These are phyloP conservation scores for Dipteronia dyeriana DNA, from an alignment of 345 rosid species.

Conservation along the genomic window DNA sequence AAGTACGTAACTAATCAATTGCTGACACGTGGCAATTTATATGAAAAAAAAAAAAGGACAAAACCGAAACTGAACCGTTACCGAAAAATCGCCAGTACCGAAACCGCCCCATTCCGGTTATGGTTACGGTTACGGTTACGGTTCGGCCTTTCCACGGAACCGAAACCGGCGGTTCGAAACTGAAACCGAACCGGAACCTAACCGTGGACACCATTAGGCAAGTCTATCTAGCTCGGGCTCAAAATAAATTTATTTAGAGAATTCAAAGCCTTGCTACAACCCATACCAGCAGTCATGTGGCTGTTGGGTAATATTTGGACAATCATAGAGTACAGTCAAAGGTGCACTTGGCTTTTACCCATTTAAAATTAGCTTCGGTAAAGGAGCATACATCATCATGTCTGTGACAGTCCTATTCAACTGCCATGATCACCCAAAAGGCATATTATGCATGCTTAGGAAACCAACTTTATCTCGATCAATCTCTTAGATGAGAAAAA, in stretches of 20 bases:
- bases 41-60: too few relatives aligned
- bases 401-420: neutral
- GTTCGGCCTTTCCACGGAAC: too few relatives aligned
- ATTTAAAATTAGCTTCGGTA: neutral
- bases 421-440: neutral
- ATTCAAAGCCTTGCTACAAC: neutral
- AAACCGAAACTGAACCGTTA: too few relatives aligned
- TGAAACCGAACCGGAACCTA: too few relatives aligned
- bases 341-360: constrained; percentile 3
- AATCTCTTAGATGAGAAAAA: constrained; percentile 1
- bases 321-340: neutral
- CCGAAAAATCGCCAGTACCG: too few relatives aligned
- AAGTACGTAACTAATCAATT: too few relatives aligned
- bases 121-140: too few relatives aligned
- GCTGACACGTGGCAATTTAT: too few relatives aligned
- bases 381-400: neutral
- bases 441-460: neutral
- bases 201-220: too few relatives aligned
- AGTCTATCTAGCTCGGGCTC: neutral
- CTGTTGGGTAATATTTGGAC: neutral
- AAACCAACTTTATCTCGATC: neutral
- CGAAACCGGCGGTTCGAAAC: too few relatives aligned
- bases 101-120: too few relatives aligned
- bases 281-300: neutral
- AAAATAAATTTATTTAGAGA: neutral